A percentile compares a stretch with the other conserved stretches of the same genome.
Evolutionary conservation across 208 protist species (phyloP).

Genomic region (Novymonas esmeraldas): DNA sequence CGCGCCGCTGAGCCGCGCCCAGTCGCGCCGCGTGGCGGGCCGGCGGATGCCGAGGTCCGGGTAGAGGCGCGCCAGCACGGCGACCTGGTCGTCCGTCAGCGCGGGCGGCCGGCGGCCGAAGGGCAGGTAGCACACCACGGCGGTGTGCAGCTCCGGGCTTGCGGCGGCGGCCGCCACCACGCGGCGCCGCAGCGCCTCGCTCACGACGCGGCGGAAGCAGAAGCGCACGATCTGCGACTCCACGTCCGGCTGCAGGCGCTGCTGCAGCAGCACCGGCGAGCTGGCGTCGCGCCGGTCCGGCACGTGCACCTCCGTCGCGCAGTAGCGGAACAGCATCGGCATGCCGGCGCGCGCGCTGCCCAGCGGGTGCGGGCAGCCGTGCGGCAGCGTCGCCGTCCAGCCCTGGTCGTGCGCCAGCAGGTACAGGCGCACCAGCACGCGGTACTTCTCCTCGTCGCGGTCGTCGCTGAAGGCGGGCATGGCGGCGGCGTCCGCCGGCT

Average conservation of each 20-base stretch:
- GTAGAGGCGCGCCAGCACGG: constrained; percentile 20
- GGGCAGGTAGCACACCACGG: constrained; percentile 30
- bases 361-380: constrained; percentile 14
- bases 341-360: neutral
- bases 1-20: constrained; percentile 13
- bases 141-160: neutral
- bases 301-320: constrained; percentile 7
- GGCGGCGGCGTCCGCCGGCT: neutral
- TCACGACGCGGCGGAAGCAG: constrained; percentile 12
- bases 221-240: constrained; percentile 19
- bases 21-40: constrained; percentile 8
- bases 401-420: constrained; percentile 25
- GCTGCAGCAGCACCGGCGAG: constrained; percentile 13
- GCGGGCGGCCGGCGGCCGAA: constrained; percentile 5
- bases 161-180: constrained; percentile 7
- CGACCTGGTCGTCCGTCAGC: constrained; percentile 22
- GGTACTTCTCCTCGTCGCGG: constrained; percentile 24
- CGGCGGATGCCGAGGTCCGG: constrained; percentile 13
- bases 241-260: constrained; percentile 17
- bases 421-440: constrained; percentile 27
- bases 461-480: constrained; percentile 22
- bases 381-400: constrained; percentile 17
- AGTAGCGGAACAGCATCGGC: constrained; percentile 12
- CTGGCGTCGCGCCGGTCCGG: neutral
- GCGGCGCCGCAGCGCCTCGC: constrained; percentile 19